phyloP scores from a whole-genome alignment of 2,329 filamentous ascomycete genomes.

The Rutstroemia sp. region DNA sequence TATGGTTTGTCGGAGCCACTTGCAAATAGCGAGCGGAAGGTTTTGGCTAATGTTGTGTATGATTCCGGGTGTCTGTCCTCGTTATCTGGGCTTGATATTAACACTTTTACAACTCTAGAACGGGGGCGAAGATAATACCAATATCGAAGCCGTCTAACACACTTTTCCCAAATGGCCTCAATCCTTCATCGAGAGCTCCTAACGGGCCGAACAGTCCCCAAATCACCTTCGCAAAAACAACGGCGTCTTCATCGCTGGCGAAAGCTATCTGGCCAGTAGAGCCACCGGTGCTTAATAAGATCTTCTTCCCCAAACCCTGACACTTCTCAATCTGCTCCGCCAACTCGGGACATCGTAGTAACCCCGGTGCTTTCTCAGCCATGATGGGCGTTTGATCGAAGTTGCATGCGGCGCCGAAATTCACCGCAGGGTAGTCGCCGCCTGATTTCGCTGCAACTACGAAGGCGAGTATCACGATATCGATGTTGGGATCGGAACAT shows the following conservation, averaged over 20 bases:
- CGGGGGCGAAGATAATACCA: conserved; percentile 13
- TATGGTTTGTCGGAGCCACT: conserved; percentile 22
- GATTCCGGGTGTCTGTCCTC: conserved; percentile 25
- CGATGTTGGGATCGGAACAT: conserved; percentile 30
- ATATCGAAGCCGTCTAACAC: conserved; percentile 33
- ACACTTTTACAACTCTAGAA: not conserved
- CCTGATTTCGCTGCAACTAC: conserved; percentile 10
- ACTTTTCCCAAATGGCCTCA: conserved; percentile 30
- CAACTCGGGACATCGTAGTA: conserved; percentile 32
- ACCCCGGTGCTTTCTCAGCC: conserved; percentile 29
- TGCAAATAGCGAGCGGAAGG: conserved; percentile 23
- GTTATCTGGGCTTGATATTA: conserved; percentile 24
- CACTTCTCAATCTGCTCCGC: conserved; percentile 28
- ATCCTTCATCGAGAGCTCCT: conserved; percentile 12
- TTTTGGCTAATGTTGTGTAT: conserved; percentile 28
- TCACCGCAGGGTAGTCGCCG: conserved; percentile 17
- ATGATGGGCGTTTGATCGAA: conserved; percentile 27
- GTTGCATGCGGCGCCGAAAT: conserved; percentile 31
- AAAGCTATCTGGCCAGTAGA: conserved; percentile 27
- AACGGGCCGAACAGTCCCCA: conserved; percentile 32
- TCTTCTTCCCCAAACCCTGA: conserved; percentile 33
- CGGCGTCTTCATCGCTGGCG: conserved; percentile 23
- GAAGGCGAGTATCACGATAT: conserved; percentile 31
- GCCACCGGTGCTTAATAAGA: conserved; percentile 34
- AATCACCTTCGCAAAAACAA: conserved; percentile 26